Evolutionary conservation across 1,284 basidiomycete species (phyloP).

Genomic region (Trametes sp.): DNA sequence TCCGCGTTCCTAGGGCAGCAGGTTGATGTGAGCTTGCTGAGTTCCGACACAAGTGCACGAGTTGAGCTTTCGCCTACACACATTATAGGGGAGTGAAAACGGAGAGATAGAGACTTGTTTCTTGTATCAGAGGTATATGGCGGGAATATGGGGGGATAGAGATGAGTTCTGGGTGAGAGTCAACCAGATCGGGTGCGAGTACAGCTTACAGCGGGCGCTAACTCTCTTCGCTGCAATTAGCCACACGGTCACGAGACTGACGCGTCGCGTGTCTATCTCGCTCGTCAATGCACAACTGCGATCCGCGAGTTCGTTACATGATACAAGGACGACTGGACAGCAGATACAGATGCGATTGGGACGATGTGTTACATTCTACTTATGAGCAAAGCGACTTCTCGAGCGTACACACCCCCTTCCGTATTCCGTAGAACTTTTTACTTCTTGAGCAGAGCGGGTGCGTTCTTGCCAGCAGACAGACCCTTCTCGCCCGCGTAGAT

Average conservation of each 20-base stretch:
- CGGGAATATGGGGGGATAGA: neutral
- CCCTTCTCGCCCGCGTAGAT: slow-evolving; percentile 84
- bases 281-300: no score
- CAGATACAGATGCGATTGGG: slow-evolving; percentile 20
- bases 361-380: slow-evolving; percentile 30
- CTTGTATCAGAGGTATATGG: neutral
- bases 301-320: no score
- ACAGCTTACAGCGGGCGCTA: slow-evolving; percentile 3
- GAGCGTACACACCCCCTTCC: slow-evolving; percentile 22
- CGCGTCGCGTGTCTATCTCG: slow-evolving; percentile 22
- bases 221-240: slow-evolving; percentile 2
- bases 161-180: neutral
- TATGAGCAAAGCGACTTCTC: slow-evolving; percentile 32
- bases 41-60: no score
- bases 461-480: slow-evolving; percentile 75
- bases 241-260: slow-evolving; percentile 28
- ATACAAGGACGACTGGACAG: no score
- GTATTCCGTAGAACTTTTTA: slow-evolving; percentile 35
- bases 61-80: no score
- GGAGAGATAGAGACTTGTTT: no score
- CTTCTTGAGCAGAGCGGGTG: slow-evolving; percentile 81
- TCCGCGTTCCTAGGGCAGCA: slow-evolving; percentile 18
- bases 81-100: neutral
- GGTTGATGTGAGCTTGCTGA: no score
- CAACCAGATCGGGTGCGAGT: neutral